Conservation (phyloP, 441 rosid species). For the Francoa sonchifolia region DNA sequence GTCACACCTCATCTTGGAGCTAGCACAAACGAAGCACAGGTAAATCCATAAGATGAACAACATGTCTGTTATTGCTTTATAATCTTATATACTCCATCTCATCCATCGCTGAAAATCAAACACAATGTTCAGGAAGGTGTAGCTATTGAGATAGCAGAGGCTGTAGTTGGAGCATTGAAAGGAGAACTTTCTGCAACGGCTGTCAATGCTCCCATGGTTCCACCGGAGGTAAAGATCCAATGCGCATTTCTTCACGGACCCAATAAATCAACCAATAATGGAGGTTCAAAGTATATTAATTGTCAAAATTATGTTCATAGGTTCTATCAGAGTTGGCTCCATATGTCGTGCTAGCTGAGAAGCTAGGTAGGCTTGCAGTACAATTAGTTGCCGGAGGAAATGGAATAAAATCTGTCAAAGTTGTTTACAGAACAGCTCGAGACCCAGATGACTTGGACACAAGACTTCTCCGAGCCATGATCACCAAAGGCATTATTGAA, state of each 20-base stretch:
- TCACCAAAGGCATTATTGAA: constrained; percentile 83
- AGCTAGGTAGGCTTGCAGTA: constrained; percentile 78
- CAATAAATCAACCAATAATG: not conserved
- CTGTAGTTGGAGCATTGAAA: constrained; percentile 51
- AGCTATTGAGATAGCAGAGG: constrained; percentile 94
- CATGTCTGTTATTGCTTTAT: too few relatives aligned
- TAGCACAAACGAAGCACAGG: constrained; percentile 94
- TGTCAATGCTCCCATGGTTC: constrained; percentile 97
- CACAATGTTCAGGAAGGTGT: constrained; percentile 62
- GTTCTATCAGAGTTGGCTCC: constrained; percentile 81
- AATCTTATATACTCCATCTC: too few relatives aligned
- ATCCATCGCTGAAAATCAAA: not conserved
- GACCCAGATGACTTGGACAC: constrained; percentile 89
- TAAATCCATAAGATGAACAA: too few relatives aligned
- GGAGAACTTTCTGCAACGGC: constrained; percentile 97
- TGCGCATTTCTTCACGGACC: not conserved
- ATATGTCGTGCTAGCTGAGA: constrained; percentile 66
- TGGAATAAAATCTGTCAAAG: constrained; percentile 64
- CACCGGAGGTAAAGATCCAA: constrained; percentile 40
- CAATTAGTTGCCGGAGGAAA: constrained; percentile 85
- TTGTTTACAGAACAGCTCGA: constrained; percentile 61
- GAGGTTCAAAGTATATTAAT: not conserved
- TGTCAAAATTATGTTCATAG: constrained; percentile 1
- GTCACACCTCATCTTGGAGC: constrained; percentile 98
- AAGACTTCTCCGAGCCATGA: constrained; percentile 86